Base-by-base conservation (phyloP, 1,284 basidiomycete species). In the Coriolopsis trogii region DNA sequence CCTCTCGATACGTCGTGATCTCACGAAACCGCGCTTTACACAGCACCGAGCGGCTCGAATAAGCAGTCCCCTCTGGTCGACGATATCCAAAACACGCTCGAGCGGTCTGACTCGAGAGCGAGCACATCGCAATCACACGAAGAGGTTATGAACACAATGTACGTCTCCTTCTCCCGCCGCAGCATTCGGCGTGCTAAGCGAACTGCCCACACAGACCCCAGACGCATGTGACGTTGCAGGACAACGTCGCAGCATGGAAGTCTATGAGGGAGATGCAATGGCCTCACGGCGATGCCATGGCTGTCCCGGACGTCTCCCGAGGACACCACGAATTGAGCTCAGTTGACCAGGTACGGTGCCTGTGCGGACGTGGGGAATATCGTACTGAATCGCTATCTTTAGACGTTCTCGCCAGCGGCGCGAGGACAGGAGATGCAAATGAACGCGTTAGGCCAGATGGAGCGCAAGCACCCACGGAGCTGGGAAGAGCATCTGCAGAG, bases 401-500 rank as follows among this genome's bases (percentile, higher is more conserved):
- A 53, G 55, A 51, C 51, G 4, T 62, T 62, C 55, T 53, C 56
- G 13, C 49, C 53, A 18, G 42, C 57, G 16, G 46, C 57, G 33
- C 55, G 56, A 20, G 57, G 52, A 30, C 63, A 61, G 37, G 63
- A 63, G 34, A 58, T 66, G 52, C 59, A 63, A 33, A 60, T 65
- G 58, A 60, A 60, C 48, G 58, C 59, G 28, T 51, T 64, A 45
- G 57, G 56, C 28, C 56, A 60, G 30, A 53, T 55, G 51, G 60
- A 60, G 41, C 67, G 67, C 39, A 68, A 68, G 41, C 67, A 68
- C 47, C 61, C 63, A n/a, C 62, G 67, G 21, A 62, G 55, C 49
- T 68, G 67, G 67, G 67, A 68, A 16, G 52, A 60, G 40, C n/a
- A n/a, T n/a, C 30, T 64, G 46, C 61, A 61, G 58, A 63, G 66